Base-by-base conservation (phyloP, 805 yeast genomes). In the Metschnikowia baotianmanensis region DNA sequence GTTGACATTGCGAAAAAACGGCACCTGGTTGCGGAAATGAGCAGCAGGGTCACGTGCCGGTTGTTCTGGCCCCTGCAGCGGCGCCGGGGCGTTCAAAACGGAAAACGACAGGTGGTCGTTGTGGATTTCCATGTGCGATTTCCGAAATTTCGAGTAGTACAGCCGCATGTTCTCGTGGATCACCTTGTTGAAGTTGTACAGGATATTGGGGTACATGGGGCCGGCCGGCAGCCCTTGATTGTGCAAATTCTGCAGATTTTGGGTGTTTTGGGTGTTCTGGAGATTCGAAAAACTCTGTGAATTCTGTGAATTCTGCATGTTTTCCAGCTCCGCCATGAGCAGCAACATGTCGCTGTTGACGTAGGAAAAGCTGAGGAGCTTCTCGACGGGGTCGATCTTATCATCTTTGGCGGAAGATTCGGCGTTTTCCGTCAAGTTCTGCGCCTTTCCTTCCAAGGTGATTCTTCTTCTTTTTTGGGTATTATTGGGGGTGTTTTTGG, bases 301-400 rank as follows among this genome's bases (percentile, higher is more conserved):
- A n/a, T n/a, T n/a, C n/a, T n/a, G n/a, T n/a, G n/a, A n/a, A n/a
- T n/a, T n/a, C n/a, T n/a, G n/a, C n/a, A n/a, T n/a, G n/a, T n/a
- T n/a, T n/a, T n/a, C n/a, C n/a, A n/a, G n/a, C n/a, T n/a, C n/a
- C n/a, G n/a, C n/a, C 41, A 59, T 47, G 31, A 55, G 55, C 38
- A 56, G 52, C 37, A 65, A 55, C 28, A 63, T 58, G 45, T 65
- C 71, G 26, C 50, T 55, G 41, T 62, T 56, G 19, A 52, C 42
- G 38, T 53, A 61, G 9, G 69, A 57, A 39, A 66, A 60, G 41
- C 69, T 61, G 36, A 69, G 54, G 25, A 69, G 57, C 45, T 59
- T 67, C 48, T 69, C 71, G 37, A 69, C 72, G 5, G 74, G 74
- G 47, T 69, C 74, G 20, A 68, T 59, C 39, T 53, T 63, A 44